phyloP scores from a whole-genome alignment of 2,329 filamentous ascomycete species.

The Incumbomyces delicatus region DNA sequence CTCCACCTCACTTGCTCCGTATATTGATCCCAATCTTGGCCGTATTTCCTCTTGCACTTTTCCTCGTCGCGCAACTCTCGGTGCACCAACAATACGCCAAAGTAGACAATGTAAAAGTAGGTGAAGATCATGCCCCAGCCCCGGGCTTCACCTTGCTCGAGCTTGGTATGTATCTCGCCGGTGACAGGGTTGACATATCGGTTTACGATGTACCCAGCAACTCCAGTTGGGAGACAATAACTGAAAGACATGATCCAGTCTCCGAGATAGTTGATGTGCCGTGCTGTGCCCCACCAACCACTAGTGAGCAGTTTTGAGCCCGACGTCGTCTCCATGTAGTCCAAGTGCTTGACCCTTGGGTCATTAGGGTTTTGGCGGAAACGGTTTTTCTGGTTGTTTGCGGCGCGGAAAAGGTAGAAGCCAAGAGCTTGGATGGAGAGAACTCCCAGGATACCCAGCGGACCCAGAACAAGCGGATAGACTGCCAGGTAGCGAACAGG shows the following conservation, averaged over 20 bases:
- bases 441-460: constrained; percentile 54
- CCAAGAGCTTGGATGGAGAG: constrained; percentile 58
- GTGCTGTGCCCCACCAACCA: constrained; percentile 86
- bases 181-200: constrained; percentile 39
- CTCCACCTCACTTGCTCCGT: constrained; percentile 69
- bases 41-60: constrained; percentile 86
- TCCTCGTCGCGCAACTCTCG: constrained; percentile 80
- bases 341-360: constrained; percentile 66
- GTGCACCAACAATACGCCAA: constrained; percentile 75
- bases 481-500: constrained; percentile 77
- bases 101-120: constrained; percentile 92
- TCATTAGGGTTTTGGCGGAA: constrained; percentile 84
- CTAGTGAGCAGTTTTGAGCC: constrained; percentile 73
- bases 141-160: constrained; percentile 61
- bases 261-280: constrained; percentile 92
- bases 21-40: constrained; percentile 84
- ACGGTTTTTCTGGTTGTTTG: constrained; percentile 89
- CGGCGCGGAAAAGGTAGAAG: constrained; percentile 87
- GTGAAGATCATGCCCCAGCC: constrained; percentile 83
- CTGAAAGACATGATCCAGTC: constrained; percentile 94
- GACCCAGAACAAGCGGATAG: constrained; percentile 70
- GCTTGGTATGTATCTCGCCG: constrained; percentile 51
- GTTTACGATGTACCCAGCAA: constrained; percentile 69
- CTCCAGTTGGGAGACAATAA: constrained; percentile 74
- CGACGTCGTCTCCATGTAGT: constrained; percentile 73